A percentile compares a stretch with the other conserved stretches of the same genome.
These are phyloP conservation scores for Candida sphagnicola DNA, from an alignment of 805 yeast species.

Conservation along the genomic window DNA sequence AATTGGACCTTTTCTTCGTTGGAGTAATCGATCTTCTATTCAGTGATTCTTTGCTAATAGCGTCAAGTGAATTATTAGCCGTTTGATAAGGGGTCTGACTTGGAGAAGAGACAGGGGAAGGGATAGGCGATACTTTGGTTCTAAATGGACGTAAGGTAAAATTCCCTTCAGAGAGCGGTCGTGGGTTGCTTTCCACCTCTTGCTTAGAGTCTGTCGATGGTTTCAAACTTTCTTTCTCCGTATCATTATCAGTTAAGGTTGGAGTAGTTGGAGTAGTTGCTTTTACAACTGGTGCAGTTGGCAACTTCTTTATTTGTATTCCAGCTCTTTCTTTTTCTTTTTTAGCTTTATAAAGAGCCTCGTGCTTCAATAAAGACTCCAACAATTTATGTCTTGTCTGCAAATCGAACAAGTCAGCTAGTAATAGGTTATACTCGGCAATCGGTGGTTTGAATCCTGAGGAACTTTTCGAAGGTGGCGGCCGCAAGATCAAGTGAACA, in stretches of 20 bases:
- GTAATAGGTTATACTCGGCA: slow-evolving; percentile 19
- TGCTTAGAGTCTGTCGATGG: slow-evolving; percentile 3
- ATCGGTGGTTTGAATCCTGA: slow-evolving; percentile 39
- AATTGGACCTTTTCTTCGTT: slow-evolving; percentile 10
- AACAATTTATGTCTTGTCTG: slow-evolving; percentile 19
- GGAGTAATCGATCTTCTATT: slow-evolving; percentile 3
- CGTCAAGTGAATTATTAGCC: slow-evolving; percentile 7
- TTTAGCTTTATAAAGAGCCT: slow-evolving; percentile 21
- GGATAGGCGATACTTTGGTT: slow-evolving; percentile 36
- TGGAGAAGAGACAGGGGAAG: slow-evolving; percentile 38
- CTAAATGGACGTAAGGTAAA: slow-evolving; percentile 40
- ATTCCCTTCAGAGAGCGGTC: slow-evolving; percentile 23
- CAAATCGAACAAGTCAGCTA: slow-evolving; percentile 24
- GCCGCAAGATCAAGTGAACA: slow-evolving; percentile 37
- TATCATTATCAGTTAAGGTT: not conserved
- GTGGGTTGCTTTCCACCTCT: slow-evolving; percentile 13
- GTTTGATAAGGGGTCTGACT: slow-evolving; percentile 15
- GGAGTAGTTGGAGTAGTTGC: not conserved
- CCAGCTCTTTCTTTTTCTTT: slow-evolving; percentile 28
- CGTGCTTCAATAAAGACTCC: slow-evolving; percentile 21
- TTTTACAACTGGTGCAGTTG: slow-evolving; percentile 12
- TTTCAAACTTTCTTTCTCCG: not conserved
- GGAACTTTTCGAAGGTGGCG: slow-evolving; percentile 32
- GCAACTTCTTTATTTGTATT: slow-evolving; percentile 17
- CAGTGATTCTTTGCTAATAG: slow-evolving; percentile 1